Evolutionary conservation across 495 filamentous ascomycete genomes (phyloP).

Genomic region (Penicillium paradoxum): DNA sequence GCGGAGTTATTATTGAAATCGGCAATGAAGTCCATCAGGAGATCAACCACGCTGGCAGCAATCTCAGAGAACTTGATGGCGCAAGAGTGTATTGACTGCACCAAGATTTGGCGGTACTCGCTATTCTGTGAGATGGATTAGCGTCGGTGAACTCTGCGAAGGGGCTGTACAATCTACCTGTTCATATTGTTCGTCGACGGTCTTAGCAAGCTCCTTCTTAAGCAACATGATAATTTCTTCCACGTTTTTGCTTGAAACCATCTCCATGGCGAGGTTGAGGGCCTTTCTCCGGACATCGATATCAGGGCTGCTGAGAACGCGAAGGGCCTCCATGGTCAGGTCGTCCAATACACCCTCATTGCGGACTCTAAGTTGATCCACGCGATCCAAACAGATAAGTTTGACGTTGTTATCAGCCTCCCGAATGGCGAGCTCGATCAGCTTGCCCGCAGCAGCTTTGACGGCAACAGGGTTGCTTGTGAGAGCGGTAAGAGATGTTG

Average conservation of each 20-base stretch:
- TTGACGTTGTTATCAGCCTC: constrained; percentile 99
- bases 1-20: constrained; percentile 97
- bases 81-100: constrained; percentile 95
- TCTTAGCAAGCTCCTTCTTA: constrained; percentile 97
- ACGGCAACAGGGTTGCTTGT: constrained; percentile 97
- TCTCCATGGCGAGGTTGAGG: constrained; percentile 85
- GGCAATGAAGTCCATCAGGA: constrained; percentile 99
- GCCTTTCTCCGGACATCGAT: constrained; percentile 95
- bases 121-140: constrained; percentile 57
- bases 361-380: constrained; percentile 83
- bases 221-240: constrained; percentile 94
- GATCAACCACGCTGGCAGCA: constrained; percentile 90
- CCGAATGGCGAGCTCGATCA: constrained; percentile 94
- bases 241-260: constrained; percentile 98
- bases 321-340: constrained; percentile 94
- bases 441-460: constrained; percentile 92
- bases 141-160: not conserved
- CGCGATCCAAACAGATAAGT: constrained; percentile 92
- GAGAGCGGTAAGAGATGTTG: constrained; percentile 90
- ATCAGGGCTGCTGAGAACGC: constrained; percentile 93
- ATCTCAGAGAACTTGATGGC: constrained; percentile 99
- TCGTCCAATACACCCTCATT: constrained; percentile 94
- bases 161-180: constrained; percentile 48
- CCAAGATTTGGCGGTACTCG: constrained; percentile 92
- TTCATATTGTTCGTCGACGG: constrained; percentile 97